A percentile compares a stretch with the other conserved stretches of the same genome.
Evolutionary conservation across 441 rosid species (phyloP).

Genomic region (Cnidoscolus chayamansa): DNA sequence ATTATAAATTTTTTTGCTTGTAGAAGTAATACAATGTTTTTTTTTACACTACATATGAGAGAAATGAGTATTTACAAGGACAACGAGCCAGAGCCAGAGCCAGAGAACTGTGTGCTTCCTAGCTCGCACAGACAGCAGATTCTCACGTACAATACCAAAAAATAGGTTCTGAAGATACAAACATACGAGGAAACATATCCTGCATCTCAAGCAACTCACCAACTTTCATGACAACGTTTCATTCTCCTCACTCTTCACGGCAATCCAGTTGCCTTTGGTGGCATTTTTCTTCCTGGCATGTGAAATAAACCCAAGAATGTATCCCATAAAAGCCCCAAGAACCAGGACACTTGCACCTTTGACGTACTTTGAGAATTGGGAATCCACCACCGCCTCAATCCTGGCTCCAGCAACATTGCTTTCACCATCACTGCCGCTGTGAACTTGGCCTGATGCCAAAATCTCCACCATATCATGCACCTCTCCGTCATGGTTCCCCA

Average conservation of each 20-base stretch:
- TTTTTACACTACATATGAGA: not conserved
- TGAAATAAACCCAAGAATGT: constrained; percentile 55
- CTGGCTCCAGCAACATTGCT: constrained; percentile 18
- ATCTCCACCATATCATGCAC: constrained; percentile 84
- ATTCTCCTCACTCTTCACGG: constrained; percentile 54
- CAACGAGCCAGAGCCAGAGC: no score
- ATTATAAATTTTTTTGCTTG: no score
- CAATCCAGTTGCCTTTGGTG: constrained; percentile 46
- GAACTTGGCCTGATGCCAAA: constrained; percentile 61
- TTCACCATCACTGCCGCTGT: constrained; percentile 36
- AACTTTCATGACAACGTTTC: constrained; percentile 24
- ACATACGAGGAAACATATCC: not conserved
- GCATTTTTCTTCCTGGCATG: constrained; percentile 42
- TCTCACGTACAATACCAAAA: constrained; percentile 3
- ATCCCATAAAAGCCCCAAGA: constrained; percentile 63
- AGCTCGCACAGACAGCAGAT: not conserved
- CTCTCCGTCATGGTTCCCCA: constrained; percentile 83
- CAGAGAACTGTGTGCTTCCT: constrained; percentile 1
- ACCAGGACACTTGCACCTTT: constrained; percentile 63
- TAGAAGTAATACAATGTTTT: no score
- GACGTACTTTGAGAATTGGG: constrained; percentile 43
- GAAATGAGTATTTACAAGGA: constrained; percentile 17
- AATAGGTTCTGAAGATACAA: not conserved
- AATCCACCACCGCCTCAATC: constrained; percentile 22
- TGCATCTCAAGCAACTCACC: not conserved